Percentiles rank a stretch among this genome's conserved stretches.
Conservation (phyloP, 495 filamentous ascomycete genomes). For the Lasiosphaeriaceae sp. region DNA sequence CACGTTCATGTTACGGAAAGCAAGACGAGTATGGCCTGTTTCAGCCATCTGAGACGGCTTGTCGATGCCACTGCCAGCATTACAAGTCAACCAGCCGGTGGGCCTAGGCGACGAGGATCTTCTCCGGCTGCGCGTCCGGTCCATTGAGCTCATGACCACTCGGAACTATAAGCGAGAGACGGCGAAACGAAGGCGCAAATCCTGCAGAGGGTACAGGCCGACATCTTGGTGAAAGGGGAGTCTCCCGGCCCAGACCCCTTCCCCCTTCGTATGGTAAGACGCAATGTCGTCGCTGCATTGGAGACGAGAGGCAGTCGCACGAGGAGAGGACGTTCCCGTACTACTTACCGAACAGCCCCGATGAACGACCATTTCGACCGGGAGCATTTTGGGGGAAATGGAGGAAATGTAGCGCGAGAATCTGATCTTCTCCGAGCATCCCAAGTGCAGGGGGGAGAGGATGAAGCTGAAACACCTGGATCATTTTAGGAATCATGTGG, state of each 20-base stretch:
- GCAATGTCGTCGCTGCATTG: slow-evolving; percentile 7
- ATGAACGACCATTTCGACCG: slow-evolving; percentile 4
- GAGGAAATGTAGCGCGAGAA: slow-evolving; percentile 1
- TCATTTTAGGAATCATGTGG: slow-evolving; percentile 5
- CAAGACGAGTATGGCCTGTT: no score
- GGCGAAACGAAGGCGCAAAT: slow-evolving; percentile 1
- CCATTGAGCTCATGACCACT: background rate
- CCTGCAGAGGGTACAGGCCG: background rate
- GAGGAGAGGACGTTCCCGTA: slow-evolving; percentile 5
- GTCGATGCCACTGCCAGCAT: no score
- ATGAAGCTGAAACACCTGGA: slow-evolving; percentile 4
- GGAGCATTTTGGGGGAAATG: background rate
- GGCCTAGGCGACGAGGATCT: background rate
- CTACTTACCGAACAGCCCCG: background rate
- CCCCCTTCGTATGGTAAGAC: background rate
- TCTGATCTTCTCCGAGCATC: slow-evolving; percentile 3
- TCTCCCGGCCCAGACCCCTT: slow-evolving; percentile 4
- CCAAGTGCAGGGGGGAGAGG: slow-evolving; percentile 1
- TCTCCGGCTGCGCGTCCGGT: background rate
- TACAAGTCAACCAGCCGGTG: slow-evolving; percentile 3
- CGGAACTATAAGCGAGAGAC: background rate
- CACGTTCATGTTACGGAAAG: no score
- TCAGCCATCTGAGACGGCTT: no score
- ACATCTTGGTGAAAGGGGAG: background rate
- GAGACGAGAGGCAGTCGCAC: background rate